Base-by-base conservation (phyloP, 2,329 filamentous ascomycete species). In the Cladosporium colombiae region DNA sequence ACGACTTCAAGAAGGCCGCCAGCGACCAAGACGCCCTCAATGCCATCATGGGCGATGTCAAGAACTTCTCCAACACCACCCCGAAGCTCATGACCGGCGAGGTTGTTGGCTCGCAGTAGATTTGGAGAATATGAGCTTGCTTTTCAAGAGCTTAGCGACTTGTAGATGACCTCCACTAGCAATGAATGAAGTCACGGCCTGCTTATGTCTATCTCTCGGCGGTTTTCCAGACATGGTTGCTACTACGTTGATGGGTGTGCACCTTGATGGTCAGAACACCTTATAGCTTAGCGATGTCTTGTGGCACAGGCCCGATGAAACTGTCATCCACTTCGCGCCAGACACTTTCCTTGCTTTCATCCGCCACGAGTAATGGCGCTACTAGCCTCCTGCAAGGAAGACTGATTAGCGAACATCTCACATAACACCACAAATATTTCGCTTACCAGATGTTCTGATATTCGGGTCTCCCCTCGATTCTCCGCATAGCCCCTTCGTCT, bases 51-150 rank as follows among this genome's bases (percentile, higher is more conserved):
- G 75, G 62, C 18, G 75, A 78, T 64, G 69, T 78, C 4, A 60
- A 68, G 33, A 79, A 79, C 69, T 79, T 78, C 62, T 66, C 69
- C 29, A 73, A 78, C 66, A 75, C 75, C 68, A 46, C 74, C n/a
- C 77, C 77, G 2, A 68, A 72, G 11, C 66, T 78, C 35, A 58
- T 78, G 53, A 66, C 68, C 33, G 77, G 76, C 23, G 70, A 71
- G 49, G 66, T 77, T 31, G 70, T 73, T 29, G 73, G 69, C 23
- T 66, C 66, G 2, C 37, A 55, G 31, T 70, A 66, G 53, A 60
- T 56, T 7, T 44, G 27, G 23, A 33, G 11, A 21, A 1, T 60
- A 23, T 29, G 37, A 60, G 33, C 57, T 60, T 23, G 21, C 37
- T 60, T 29, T 33, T 13, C n/a, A 13, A 11, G 40, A 13, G n/a